Evolutionary conservation across 495 filamentous ascomycete species (phyloP).

Genomic region (Sphaerosporella brunnea): DNA sequence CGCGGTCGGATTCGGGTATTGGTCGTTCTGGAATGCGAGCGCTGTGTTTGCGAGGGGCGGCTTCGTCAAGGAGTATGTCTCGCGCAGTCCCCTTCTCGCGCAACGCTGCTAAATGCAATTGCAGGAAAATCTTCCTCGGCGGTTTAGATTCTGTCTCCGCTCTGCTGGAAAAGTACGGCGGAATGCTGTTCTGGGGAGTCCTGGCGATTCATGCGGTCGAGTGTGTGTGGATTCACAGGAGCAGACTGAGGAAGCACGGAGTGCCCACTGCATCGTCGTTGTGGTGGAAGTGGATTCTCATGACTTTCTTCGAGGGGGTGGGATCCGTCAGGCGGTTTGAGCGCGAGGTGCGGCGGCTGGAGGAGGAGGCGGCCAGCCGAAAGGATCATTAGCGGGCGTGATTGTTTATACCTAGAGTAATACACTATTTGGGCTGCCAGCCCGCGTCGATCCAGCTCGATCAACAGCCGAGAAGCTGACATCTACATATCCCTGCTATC

Average conservation of each 20-base stretch:
- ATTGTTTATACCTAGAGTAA: too few relatives aligned
- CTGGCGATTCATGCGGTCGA: conserved; percentile 39
- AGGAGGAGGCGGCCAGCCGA: too few relatives aligned
- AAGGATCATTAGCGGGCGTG: too few relatives aligned
- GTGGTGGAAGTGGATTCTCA: conserved; percentile 47
- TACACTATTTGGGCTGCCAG: too few relatives aligned
- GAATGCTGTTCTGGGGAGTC: conserved; percentile 31
- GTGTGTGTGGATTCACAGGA: conserved; percentile 32
- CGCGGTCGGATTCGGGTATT: conserved; percentile 28
- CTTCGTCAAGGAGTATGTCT: conserved; percentile 8
- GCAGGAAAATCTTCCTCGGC: conserved; percentile 31
- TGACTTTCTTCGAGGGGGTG: conserved; percentile 43
- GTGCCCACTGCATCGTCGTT: conserved; percentile 34
- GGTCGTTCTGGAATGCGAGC: conserved; percentile 30
- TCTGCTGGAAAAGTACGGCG: conserved; percentile 31
- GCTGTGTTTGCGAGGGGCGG: conserved; percentile 40
- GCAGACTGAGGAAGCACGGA: conserved; percentile 37
- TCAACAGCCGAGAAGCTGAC: too few relatives aligned
- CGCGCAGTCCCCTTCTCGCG: too few relatives aligned
- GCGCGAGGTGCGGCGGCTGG: conserved; percentile 30
- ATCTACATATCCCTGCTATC: too few relatives aligned
- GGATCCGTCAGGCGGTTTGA: conserved; percentile 38
- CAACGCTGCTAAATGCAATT: conserved; percentile 3
- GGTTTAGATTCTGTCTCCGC: conserved; percentile 28
- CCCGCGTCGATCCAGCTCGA: too few relatives aligned